Evolutionary conservation across 2,329 filamentous ascomycete species (phyloP).

Genomic region (Colletotrichum siamense): DNA sequence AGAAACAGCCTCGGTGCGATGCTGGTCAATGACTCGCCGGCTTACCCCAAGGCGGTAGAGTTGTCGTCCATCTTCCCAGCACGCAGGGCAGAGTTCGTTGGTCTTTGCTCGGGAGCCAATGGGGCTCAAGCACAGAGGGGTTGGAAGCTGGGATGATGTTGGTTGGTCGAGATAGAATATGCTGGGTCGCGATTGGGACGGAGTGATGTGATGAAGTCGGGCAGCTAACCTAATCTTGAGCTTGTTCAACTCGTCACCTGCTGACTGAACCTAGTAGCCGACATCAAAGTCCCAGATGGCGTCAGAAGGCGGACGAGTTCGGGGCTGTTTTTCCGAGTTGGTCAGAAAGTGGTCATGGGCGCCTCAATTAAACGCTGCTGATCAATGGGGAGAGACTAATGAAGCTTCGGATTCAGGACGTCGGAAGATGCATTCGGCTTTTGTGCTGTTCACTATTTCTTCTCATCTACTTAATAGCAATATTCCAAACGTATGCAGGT

Average conservation of each 20-base stretch:
- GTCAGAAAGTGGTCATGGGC: rapidly evolving
- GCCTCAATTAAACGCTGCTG: background rate
- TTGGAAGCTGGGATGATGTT: background rate
- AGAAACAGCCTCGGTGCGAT: background rate
- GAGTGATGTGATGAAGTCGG: background rate
- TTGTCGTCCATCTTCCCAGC: background rate
- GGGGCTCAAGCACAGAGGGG: background rate
- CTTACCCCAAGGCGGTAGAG: background rate
- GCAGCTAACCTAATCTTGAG: background rate
- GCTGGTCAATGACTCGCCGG: background rate
- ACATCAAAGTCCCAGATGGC: background rate
- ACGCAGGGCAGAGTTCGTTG: background rate
- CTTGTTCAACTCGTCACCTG: background rate
- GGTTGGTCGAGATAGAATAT: background rate
- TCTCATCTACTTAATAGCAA: too few species aligned
- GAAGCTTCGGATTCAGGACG: background rate
- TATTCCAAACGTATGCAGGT: too few species aligned
- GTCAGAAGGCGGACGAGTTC: background rate
- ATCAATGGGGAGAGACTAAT: too few species aligned
- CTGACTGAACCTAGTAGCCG: background rate
- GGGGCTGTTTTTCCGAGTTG: background rate
- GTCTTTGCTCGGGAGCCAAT: background rate
- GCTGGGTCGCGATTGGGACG: background rate
- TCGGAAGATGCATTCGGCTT: background rate
- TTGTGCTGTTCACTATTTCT: too few species aligned